Conservation (phyloP, 2,329 filamentous ascomycete genomes). For the Neocucurbitaria cava region DNA sequence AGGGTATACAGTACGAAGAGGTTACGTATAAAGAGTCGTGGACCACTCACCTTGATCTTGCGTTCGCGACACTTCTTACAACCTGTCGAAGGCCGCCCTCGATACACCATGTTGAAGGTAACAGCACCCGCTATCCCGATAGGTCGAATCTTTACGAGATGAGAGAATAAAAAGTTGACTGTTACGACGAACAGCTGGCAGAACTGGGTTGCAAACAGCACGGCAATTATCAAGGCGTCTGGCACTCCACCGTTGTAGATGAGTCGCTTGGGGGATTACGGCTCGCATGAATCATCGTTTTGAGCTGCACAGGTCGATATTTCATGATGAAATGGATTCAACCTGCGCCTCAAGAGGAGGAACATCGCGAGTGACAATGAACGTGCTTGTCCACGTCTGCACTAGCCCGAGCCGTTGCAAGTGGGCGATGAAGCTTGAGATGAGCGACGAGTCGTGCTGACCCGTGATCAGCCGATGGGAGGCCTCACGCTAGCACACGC, state of each 20-base stretch:
- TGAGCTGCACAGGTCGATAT: background rate
- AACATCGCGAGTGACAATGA: background rate
- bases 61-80: constrained; percentile 49
- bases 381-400: background rate
- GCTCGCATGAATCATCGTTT: background rate
- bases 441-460: background rate
- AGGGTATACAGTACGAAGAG: background rate
- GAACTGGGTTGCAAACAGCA: background rate
- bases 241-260: background rate
- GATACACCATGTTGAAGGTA: constrained; percentile 38
- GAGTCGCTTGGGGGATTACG: background rate
- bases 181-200: background rate
- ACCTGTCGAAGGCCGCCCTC: constrained; percentile 42
- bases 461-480: background rate
- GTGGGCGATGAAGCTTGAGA: background rate
- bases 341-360: too few relatives aligned
- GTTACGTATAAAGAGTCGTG: background rate
- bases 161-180: background rate
- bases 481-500: background rate
- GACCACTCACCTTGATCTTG: constrained; percentile 48
- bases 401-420: background rate
- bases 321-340: background rate
- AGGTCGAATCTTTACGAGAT: background rate
- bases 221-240: too few relatives aligned
- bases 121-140: too few relatives aligned